These are phyloP conservation scores for Ziziphus jujuba DNA, from an alignment of 306 rosid species.

Conservation along the genomic window DNA sequence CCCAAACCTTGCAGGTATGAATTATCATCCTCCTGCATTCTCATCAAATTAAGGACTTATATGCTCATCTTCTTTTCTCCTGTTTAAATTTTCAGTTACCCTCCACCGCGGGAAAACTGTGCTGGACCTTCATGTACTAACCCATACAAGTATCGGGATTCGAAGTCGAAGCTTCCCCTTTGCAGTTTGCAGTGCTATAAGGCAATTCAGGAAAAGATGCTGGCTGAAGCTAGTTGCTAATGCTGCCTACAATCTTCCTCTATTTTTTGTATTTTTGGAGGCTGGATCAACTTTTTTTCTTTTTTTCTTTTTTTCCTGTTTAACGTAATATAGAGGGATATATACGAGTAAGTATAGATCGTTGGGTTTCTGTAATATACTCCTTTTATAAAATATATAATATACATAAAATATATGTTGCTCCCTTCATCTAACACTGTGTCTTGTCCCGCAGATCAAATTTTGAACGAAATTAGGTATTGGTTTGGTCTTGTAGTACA, in stretches of 20 bases:
- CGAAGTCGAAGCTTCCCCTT: constrained; percentile 80
- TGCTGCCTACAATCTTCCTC: constrained; percentile 6
- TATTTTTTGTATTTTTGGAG: neutral
- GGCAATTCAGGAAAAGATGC: constrained; percentile 50
- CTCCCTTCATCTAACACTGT: too few species aligned
- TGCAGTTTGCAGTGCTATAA: constrained; percentile 93
- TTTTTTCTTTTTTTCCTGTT: neutral
- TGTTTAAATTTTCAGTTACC: constrained; percentile 63
- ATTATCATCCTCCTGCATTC: constrained; percentile 11
- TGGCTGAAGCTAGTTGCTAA: constrained; percentile 42
- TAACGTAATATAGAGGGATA: neutral
- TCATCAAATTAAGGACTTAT: constrained; percentile 3
- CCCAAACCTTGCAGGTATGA: constrained; percentile 41
- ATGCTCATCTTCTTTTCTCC: constrained; percentile 5
- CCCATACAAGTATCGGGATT: constrained; percentile 84
- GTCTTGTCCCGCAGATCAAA: too few species aligned
- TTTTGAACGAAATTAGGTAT: too few species aligned
- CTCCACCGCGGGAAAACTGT: constrained; percentile 82
- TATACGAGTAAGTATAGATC: neutral
- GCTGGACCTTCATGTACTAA: constrained; percentile 77
- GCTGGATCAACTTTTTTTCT: neutral
- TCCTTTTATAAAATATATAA: neutral
- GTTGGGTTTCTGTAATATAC: neutral
- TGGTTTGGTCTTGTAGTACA: too few species aligned
- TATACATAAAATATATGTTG: too few species aligned